phyloP scores from a whole-genome alignment of 371 early-diverging fungal genomes.

The Circinella minor region DNA sequence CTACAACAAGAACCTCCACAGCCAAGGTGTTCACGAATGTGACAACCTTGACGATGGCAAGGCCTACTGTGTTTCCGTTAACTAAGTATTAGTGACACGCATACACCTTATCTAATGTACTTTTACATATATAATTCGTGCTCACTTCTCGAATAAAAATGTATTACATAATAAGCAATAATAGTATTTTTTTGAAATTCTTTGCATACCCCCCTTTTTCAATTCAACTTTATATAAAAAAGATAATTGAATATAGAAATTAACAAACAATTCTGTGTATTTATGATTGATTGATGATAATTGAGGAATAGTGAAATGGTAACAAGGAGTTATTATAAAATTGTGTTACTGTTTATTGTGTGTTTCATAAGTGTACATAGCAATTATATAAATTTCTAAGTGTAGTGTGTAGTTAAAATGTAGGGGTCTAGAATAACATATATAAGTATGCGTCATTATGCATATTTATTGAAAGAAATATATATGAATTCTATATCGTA shows the following conservation, averaged over 20 bases:
- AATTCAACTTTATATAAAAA: neutral
- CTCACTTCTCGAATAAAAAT: neutral
- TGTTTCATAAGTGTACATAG: too few relatives aligned
- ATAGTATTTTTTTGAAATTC: neutral
- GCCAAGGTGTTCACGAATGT: constrained; percentile 25
- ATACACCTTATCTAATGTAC: neutral
- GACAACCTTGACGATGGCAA: constrained; percentile 37
- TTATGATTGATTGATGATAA: too few relatives aligned
- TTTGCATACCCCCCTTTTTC: constrained; percentile 1
- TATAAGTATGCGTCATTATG: too few relatives aligned
- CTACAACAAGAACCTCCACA: constrained; percentile 28
- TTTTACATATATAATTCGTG: constrained; percentile 4
- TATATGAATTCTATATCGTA: too few relatives aligned
- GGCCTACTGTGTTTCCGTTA: constrained; percentile 27
- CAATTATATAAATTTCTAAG: too few relatives aligned
- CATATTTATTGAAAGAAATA: too few relatives aligned
- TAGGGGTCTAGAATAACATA: too few relatives aligned
- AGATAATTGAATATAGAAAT: neutral
- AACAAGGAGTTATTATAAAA: too few relatives aligned
- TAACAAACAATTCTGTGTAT: neutral
- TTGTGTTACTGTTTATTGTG: too few relatives aligned
- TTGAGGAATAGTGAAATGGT: too few relatives aligned
- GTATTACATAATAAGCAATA: neutral
- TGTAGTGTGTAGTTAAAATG: too few relatives aligned
- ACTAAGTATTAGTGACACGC: constrained; percentile 4